Conservation (phyloP, 495 filamentous ascomycete species). For the Aspergillus carlsbadensis region DNA sequence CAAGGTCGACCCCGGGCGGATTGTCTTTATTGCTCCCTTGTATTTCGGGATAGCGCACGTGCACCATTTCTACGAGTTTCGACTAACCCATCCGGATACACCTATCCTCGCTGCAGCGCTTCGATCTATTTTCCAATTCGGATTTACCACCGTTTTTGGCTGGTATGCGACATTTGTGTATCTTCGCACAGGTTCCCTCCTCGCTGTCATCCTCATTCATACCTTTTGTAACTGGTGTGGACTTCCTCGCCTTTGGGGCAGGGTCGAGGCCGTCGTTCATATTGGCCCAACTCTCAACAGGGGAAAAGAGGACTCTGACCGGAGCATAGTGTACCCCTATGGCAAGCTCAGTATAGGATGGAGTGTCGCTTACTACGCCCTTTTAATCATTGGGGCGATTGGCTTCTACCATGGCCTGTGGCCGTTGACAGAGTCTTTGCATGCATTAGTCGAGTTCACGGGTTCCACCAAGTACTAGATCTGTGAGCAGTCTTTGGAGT, state of each 20-base stretch:
- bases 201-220: slow-evolving; percentile 71
- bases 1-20: slow-evolving; percentile 51
- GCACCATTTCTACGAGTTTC: slow-evolving; percentile 96
- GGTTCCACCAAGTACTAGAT: neutral
- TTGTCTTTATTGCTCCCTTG: slow-evolving; percentile 78
- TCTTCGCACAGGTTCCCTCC: slow-evolving; percentile 77
- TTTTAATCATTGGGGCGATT: slow-evolving; percentile 69
- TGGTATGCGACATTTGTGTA: slow-evolving; percentile 92
- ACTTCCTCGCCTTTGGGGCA: slow-evolving; percentile 82
- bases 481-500: neutral
- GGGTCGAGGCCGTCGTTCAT: slow-evolving; percentile 51
- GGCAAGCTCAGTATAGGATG: slow-evolving; percentile 49
- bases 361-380: slow-evolving; percentile 74
- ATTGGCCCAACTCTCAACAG: slow-evolving; percentile 30
- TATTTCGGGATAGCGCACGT: slow-evolving; percentile 95
- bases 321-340: slow-evolving; percentile 16
- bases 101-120: slow-evolving; percentile 57
- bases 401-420: slow-evolving; percentile 69
- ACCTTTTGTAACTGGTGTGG: slow-evolving; percentile 93
- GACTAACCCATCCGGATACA: slow-evolving; percentile 71
- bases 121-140: slow-evolving; percentile 78
- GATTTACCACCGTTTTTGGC: slow-evolving; percentile 92
- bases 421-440: slow-evolving; percentile 62
- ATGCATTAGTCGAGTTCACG: slow-evolving; percentile 37
- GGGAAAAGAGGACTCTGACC: slow-evolving; percentile 43